These are phyloP conservation scores for Pisolithus thermaeus DNA, from an alignment of 1,284 basidiomycete genomes.

Conservation along the genomic window DNA sequence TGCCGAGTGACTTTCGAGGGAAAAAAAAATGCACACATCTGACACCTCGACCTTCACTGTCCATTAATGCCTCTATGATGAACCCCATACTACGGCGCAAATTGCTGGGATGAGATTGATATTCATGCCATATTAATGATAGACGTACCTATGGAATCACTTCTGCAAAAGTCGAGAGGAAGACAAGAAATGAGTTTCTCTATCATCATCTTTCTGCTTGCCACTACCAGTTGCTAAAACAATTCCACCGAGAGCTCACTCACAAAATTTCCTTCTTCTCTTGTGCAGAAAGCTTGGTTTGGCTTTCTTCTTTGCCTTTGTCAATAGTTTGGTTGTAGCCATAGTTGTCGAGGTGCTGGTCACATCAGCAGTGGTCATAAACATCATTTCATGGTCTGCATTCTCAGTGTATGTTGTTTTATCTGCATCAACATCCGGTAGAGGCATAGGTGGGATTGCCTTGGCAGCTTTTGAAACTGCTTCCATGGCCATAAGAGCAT, in stretches of 20 bases:
- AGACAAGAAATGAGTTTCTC: constrained; percentile 74
- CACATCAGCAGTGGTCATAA: constrained; percentile 33
- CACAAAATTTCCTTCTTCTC: constrained; percentile 78
- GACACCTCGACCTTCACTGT: constrained; percentile 46
- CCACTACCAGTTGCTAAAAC: not conserved
- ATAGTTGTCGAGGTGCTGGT: constrained; percentile 33
- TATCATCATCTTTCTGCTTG: constrained; percentile 45
- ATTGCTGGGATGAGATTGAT: constrained; percentile 40
- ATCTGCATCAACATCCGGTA: constrained; percentile 30
- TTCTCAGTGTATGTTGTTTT: constrained; percentile 41
- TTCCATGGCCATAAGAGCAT: constrained; percentile 37
- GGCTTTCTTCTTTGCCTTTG: constrained; percentile 52
- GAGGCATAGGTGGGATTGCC: constrained; percentile 11
- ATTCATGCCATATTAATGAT: too few relatives aligned
- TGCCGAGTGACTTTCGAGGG: not conserved
- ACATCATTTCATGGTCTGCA: constrained; percentile 25
- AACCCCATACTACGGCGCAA: constrained; percentile 73
- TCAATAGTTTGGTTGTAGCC: constrained; percentile 30
- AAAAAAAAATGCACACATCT: constrained; percentile 40
- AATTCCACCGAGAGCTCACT: constrained; percentile 12
- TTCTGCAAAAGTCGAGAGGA: constrained; percentile 86
- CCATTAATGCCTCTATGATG: constrained; percentile 64
- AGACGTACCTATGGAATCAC: constrained; percentile 55
- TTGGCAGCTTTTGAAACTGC: constrained; percentile 19
- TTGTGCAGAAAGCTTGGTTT: constrained; percentile 40